A percentile compares a stretch with the other conserved stretches of the same genome.
phyloP scores from a whole-genome alignment of 352 stramenopile genomes.

The Globisporangium polare region DNA sequence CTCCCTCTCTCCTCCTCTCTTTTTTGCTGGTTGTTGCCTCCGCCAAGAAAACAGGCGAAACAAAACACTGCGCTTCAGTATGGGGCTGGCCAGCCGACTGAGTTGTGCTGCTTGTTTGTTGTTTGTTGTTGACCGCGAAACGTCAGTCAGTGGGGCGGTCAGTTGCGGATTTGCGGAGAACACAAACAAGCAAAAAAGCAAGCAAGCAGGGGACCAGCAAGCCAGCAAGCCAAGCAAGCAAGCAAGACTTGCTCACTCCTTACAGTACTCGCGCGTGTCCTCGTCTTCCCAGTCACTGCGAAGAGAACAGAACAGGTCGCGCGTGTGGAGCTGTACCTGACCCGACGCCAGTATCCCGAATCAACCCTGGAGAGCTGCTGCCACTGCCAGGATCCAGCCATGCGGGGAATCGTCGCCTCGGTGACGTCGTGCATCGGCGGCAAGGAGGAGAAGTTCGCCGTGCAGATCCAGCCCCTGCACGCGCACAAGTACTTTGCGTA shows the following conservation, averaged over 20 bases:
- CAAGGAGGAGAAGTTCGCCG: constrained; percentile 74
- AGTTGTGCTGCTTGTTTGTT: background rate
- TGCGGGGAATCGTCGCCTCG: constrained; percentile 61
- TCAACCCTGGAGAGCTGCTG: constrained; percentile 7
- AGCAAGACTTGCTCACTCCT: constrained; percentile 4
- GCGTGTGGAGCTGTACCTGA: no score
- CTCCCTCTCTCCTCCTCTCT: background rate
- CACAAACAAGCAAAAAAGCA: constrained; percentile 4
- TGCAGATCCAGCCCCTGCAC: constrained; percentile 45
- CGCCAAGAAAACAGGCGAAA: no score
- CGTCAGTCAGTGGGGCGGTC: constrained; percentile 12
- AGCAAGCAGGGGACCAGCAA: background rate
- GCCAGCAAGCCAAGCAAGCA: constrained; percentile 1
- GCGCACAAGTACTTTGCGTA: constrained; percentile 72
- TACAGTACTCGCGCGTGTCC: constrained; percentile 2
- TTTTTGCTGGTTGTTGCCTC: background rate
- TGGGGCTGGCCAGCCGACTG: background rate
- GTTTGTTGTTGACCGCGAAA: constrained; percentile 5
- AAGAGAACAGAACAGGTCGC: no score
- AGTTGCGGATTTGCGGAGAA: constrained; percentile 32
- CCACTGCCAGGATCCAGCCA: constrained; percentile 23
- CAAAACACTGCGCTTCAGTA: constrained; percentile 7
- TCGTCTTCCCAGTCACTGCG: background rate
- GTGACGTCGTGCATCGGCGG: constrained; percentile 81
- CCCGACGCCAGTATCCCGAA: background rate